Conservation (phyloP, 2,329 filamentous ascomycete species). For the Aspergillus hortae region DNA sequence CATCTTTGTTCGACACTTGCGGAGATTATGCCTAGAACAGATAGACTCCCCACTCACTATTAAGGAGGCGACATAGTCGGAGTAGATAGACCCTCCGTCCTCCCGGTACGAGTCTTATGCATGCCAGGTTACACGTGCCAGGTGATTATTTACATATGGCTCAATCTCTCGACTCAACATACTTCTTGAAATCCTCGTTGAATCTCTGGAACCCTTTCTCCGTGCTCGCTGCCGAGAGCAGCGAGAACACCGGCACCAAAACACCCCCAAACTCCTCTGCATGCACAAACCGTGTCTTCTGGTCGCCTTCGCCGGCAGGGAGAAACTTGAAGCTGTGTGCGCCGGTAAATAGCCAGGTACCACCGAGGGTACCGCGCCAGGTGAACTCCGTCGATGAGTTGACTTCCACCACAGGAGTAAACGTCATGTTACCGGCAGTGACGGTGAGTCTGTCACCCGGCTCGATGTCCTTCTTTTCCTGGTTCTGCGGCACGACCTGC, state of each 20-base stretch:
- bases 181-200: neutral
- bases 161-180: neutral
- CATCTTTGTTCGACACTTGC: too few species aligned
- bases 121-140: too few species aligned
- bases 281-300: neutral
- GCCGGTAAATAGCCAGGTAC: neutral
- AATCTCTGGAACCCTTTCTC: neutral
- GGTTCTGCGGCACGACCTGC: neutral
- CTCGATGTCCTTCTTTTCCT: neutral
- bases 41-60: neutral
- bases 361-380: neutral
- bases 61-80: too few species aligned
- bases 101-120: too few species aligned
- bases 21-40: too few species aligned
- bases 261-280: neutral
- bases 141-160: too few species aligned
- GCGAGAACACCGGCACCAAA: neutral
- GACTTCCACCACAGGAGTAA: neutral
- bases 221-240: neutral
- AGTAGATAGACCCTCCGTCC: too few species aligned
- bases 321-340: neutral
- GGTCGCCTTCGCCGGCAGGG: neutral
- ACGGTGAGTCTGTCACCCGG: neutral
- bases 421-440: neutral
- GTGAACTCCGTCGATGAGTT: neutral